phyloP scores from a whole-genome alignment of 768 basidiomycete species.

The Sutorius australiensis region DNA sequence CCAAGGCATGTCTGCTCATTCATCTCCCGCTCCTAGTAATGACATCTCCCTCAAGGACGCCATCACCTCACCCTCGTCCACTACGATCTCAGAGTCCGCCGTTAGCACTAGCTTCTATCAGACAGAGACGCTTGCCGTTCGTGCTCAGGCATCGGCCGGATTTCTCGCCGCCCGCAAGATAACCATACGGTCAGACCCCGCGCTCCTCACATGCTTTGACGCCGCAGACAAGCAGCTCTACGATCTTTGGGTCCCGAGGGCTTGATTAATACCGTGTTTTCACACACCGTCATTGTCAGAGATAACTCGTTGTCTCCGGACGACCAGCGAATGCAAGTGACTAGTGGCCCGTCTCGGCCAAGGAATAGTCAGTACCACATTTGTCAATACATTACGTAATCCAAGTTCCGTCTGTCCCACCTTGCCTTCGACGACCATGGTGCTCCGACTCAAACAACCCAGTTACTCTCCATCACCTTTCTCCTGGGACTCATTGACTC shows the following conservation, averaged over 20 bases:
- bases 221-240: constrained; percentile 73
- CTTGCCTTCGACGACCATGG: constrained; percentile 26
- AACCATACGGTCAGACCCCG: constrained; percentile 59
- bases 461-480: constrained; percentile 53
- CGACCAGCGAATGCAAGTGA: neutral
- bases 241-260: constrained; percentile 63
- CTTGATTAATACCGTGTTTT: constrained; percentile 6
- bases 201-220: constrained; percentile 72
- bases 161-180: constrained; percentile 35
- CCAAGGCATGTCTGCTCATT: constrained; percentile 12
- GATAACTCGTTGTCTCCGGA: neutral
- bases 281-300: neutral
- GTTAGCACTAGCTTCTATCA: constrained; percentile 21
- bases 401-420: neutral
- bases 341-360: neutral
- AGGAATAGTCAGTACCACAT: too few species aligned
- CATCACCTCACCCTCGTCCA: constrained; percentile 27
- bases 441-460: constrained; percentile 41
- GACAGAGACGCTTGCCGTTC: constrained; percentile 17
- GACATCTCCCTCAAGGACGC: constrained; percentile 10
- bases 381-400: constrained; percentile 19
- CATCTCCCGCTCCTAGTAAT: neutral
- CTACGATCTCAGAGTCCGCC: constrained; percentile 30
- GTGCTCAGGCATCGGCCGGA: constrained; percentile 15
- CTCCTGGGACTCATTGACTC: constrained; percentile 52